Base-by-base conservation (phyloP, 1,284 basidiomycete genomes). In the Tremellales sp. region DNA sequence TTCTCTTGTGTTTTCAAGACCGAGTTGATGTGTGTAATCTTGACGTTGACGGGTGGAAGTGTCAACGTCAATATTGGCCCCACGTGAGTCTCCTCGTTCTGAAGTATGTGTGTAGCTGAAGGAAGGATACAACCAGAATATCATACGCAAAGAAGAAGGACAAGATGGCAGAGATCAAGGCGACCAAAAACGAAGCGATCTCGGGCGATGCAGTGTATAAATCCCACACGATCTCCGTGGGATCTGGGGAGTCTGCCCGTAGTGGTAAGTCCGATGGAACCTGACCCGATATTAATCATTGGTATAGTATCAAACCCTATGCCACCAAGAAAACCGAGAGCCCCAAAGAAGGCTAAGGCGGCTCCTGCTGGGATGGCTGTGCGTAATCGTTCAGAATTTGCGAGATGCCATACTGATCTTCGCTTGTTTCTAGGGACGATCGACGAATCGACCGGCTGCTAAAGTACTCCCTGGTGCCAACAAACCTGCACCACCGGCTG, bases 111-210 rank as follows among this genome's bases (percentile, higher is more conserved):
- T 37, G 18, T 51, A 18, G 18, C 13, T 48, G 13, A 28, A 5
- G 27, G 24, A 26, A 47, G 58, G 48, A 56, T 32, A 12, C 21
- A 21, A 22, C 9, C 50, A 93, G 88, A 2, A 75, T 95, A 51
- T 81, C 87, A 40, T 98, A 95, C 68, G 78, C 80, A 33, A 98
- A 98, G 79, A 98, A 97, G 80, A 97, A 92, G 74, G 93, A 94
- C 60, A 99, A 98, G 77, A 84, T 84, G 66, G 83, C 86, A 2
- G 77, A 81, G 47, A 91, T 99, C 73, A 87, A 87, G 66, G 86
- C 91, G 56, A 73, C 85, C 63, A 97, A 89, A 75, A 92, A 97
- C 66, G 91, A 95, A 70, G 84, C 83, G 10, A 75, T 94, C 16
- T 75, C 70, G n/a, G 81, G 81, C 47, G 85, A 87, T 53, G 94